Conservation (phyloP, 2,329 filamentous ascomycete species). For the Aspergillus ustus region DNA sequence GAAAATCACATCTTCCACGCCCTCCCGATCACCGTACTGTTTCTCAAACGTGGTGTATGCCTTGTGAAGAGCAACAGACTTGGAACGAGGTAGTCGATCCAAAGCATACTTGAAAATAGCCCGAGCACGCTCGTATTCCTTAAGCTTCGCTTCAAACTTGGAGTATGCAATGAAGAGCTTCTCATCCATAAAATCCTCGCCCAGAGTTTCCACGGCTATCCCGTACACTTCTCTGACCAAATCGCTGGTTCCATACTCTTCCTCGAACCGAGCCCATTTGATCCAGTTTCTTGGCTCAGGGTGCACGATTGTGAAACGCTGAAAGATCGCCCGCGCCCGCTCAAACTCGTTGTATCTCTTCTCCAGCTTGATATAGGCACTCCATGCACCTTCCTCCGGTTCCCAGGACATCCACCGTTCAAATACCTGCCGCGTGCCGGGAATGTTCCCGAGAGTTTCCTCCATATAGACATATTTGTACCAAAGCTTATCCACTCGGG, state of each 20-base stretch:
- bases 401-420: constrained; percentile 99
- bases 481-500: constrained; percentile 94
- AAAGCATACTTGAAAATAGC: constrained; percentile 97
- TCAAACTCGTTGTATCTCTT: constrained; percentile 94
- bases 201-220: constrained; percentile 81
- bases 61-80: constrained; percentile 83
- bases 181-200: constrained; percentile 95
- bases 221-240: constrained; percentile 91
- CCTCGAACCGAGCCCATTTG: constrained; percentile 97
- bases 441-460: constrained; percentile 93
- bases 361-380: constrained; percentile 94
- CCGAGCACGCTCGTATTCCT: constrained; percentile 90
- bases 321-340: constrained; percentile 85
- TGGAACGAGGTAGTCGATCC: constrained; percentile 86
- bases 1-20: constrained; percentile 94
- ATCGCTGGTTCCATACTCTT: constrained; percentile 91
- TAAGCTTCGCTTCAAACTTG: constrained; percentile 90
- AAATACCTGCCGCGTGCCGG: constrained; percentile 90
- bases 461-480: constrained; percentile 99
- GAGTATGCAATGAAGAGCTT: constrained; percentile 94
- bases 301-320: constrained; percentile 87
- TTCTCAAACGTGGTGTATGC: constrained; percentile 98
- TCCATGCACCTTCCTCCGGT: constrained; percentile 94
- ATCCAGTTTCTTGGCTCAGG: constrained; percentile 97
- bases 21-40: constrained; percentile 91